phyloP scores from a whole-genome alignment of 2,329 filamentous ascomycete species.

The Mycosphaerella sp. region DNA sequence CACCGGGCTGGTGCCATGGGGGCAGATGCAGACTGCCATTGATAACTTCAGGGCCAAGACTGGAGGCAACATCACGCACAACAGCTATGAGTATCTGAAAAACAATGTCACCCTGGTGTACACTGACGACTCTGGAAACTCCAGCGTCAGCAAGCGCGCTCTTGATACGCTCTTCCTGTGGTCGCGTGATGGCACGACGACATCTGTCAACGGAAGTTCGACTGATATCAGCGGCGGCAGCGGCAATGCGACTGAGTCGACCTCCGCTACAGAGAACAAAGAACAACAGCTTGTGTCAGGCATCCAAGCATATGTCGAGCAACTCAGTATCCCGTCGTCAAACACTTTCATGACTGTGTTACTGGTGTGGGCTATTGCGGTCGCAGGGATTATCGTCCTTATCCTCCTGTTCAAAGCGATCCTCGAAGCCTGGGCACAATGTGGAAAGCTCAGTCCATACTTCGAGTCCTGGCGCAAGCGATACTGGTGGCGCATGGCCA shows the following conservation, averaged over 20 bases:
- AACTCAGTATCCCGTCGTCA: slow-evolving; percentile 74
- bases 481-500: slow-evolving; percentile 89
- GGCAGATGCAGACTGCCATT: slow-evolving; percentile 70
- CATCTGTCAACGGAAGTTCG: slow-evolving; percentile 40
- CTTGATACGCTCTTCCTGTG: slow-evolving; percentile 25
- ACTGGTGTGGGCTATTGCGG: slow-evolving; percentile 77
- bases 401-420: slow-evolving; percentile 88
- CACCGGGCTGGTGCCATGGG: slow-evolving; percentile 76
- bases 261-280: slow-evolving; percentile 36
- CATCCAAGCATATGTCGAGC: slow-evolving; percentile 75
- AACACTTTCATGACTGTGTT: slow-evolving; percentile 97
- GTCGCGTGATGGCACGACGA: slow-evolving; percentile 31
- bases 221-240: slow-evolving; percentile 25
- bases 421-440: slow-evolving; percentile 86
- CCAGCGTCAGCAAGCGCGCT: slow-evolving; percentile 33
- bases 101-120: slow-evolving; percentile 76
- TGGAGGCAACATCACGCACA: slow-evolving; percentile 77
- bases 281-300: slow-evolving; percentile 59
- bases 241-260: slow-evolving; percentile 25
- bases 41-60: slow-evolving; percentile 75
- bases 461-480: slow-evolving; percentile 84
- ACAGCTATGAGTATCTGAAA: slow-evolving; percentile 67
- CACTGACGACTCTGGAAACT: slow-evolving; percentile 48
- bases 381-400: slow-evolving; percentile 75
- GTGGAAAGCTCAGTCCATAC: slow-evolving; percentile 73